Conservation (phyloP, 257 asterid genomes). For the Capsicum chinense region DNA sequence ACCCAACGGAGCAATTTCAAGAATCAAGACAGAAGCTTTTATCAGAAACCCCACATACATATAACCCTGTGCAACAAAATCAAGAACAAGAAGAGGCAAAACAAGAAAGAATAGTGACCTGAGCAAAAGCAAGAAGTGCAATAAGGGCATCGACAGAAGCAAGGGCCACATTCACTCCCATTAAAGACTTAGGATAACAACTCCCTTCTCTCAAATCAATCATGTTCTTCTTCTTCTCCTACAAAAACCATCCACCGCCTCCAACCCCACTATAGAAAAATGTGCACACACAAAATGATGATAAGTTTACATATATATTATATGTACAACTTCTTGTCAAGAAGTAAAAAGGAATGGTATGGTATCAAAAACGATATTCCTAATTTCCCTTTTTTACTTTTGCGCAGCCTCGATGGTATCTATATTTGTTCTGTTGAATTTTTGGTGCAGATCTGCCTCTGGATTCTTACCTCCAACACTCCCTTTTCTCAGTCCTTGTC, state of each 20-base stretch:
- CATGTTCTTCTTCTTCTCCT: constrained; percentile 43
- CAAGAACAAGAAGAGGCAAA: background rate
- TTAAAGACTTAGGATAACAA: constrained; percentile 66
- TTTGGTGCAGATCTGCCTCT: constrained; percentile 26
- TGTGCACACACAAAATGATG: constrained; percentile 13
- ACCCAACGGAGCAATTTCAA: constrained; percentile 8
- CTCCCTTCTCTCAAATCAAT: constrained; percentile 58
- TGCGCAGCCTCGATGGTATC: constrained; percentile 21
- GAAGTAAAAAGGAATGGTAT: constrained; percentile 6
- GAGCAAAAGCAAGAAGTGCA: constrained; percentile 71
- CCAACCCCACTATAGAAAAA: background rate
- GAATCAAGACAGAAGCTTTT: background rate
- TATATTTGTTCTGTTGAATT: background rate
- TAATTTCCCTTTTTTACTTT: background rate
- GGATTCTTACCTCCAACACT: constrained; percentile 5
- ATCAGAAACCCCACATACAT: background rate
- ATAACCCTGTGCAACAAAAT: background rate
- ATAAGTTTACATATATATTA: background rate
- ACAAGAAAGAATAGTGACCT: constrained; percentile 43
- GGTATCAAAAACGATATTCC: constrained; percentile 33
- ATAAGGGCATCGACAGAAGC: constrained; percentile 70
- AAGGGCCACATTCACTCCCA: constrained; percentile 64
- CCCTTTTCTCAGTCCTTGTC: background rate
- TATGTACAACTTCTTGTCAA: background rate
- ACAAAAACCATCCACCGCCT: constrained; percentile 30